Conservation (phyloP, 75 land plant genomes). For the Cupressus sempervirens region DNA sequence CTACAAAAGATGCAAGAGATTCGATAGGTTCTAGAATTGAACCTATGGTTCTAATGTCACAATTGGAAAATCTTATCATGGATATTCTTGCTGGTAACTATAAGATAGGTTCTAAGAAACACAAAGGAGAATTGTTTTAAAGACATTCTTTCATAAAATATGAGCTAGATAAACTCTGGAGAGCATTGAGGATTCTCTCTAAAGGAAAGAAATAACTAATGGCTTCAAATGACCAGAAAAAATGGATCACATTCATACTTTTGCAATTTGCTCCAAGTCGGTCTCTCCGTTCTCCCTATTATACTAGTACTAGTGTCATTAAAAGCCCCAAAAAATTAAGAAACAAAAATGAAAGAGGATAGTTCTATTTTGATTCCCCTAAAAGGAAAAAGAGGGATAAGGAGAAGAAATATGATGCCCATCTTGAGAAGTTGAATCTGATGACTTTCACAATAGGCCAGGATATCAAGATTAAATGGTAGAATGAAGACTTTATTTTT, state of each 20-base stretch:
- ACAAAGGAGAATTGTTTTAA: conserved; percentile 22
- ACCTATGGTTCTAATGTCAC: conserved; percentile 32
- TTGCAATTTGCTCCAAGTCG: conserved; percentile 30
- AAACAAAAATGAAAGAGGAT: conserved; percentile 17
- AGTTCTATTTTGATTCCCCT: conserved; percentile 14
- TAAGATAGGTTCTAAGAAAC: conserved; percentile 10
- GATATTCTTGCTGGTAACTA: conserved; percentile 36
- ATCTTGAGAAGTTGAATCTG: background rate
- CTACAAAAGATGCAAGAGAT: conserved; percentile 36
- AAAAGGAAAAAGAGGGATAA: conserved; percentile 14
- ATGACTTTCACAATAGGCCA: background rate
- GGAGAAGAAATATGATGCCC: background rate
- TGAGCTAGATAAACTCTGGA: conserved; percentile 25
- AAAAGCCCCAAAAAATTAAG: conserved; percentile 20
- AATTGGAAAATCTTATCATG: conserved; percentile 32
- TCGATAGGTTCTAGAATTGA: conserved; percentile 33
- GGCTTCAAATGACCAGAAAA: conserved; percentile 27
- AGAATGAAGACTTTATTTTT: background rate
- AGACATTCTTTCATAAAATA: conserved; percentile 25
- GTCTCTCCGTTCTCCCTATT: conserved; percentile 25
- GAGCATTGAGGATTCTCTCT: conserved; percentile 31
- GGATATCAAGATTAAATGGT: background rate
- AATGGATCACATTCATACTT: conserved; percentile 39
- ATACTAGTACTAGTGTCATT: conserved; percentile 23
- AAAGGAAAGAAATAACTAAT: conserved; percentile 41